Evolutionary conservation across 352 stramenopile species (phyloP).

Genomic region (Pythium insidiosum): DNA sequence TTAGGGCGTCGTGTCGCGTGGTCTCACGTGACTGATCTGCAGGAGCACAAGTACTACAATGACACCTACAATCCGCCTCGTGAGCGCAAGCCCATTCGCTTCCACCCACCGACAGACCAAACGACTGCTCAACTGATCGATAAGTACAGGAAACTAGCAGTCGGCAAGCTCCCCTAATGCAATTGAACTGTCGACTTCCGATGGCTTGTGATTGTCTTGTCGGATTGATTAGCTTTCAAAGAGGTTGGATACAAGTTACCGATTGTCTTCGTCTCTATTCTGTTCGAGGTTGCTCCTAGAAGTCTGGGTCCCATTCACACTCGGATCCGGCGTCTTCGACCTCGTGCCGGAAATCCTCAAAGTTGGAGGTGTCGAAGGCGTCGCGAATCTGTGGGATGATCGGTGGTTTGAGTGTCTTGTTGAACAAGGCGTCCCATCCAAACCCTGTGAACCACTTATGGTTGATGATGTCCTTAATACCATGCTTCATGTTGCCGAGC

Average conservation of each 20-base stretch:
- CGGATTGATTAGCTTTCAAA: too few relatives aligned
- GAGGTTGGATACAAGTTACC: too few relatives aligned
- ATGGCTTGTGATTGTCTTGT: too few relatives aligned
- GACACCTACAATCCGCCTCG: conserved; percentile 42
- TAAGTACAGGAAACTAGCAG: conserved; percentile 76
- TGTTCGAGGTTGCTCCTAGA: conserved; percentile 20
- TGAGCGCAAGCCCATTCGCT: conserved; percentile 35
- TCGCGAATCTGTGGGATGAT: conserved; percentile 66
- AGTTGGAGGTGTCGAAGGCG: conserved; percentile 78
- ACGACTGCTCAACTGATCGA: conserved; percentile 66
- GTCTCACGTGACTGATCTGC: too few relatives aligned
- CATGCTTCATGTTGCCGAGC: conserved; percentile 79
- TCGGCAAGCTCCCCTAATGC: conserved; percentile 44
- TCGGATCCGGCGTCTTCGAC: conserved; percentile 46
- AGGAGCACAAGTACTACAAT: conserved; percentile 47
- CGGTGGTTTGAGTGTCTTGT: conserved; percentile 57
- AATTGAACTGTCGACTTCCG: not conserved
- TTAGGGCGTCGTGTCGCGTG: too few relatives aligned
- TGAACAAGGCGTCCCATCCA: conserved; percentile 50
- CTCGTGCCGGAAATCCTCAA: conserved; percentile 70
- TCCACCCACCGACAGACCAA: conserved; percentile 42
- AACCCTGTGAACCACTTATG: conserved; percentile 77
- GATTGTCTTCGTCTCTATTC: too few relatives aligned
- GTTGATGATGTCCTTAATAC: conserved; percentile 81
- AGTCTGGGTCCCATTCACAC: conserved; percentile 70